These are phyloP conservation scores for Gossypium herbaceum DNA, from an alignment of 345 rosid species.

Conservation along the genomic window DNA sequence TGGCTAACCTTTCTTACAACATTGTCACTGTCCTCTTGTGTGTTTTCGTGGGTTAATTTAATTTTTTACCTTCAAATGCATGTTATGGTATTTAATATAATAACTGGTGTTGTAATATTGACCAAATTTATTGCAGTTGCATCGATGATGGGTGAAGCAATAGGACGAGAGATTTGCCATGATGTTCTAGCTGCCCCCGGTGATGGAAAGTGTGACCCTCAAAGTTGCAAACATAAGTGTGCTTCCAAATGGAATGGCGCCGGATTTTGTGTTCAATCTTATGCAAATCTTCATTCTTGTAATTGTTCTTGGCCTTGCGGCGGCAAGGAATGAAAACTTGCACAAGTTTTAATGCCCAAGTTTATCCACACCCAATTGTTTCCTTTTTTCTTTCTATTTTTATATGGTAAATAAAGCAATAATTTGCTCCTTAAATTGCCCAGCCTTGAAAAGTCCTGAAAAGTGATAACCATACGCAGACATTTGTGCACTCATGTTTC, in stretches of 20 bases:
- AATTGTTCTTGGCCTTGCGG: background rate
- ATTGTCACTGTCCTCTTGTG: background rate
- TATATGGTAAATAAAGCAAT: no score
- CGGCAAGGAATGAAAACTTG: background rate
- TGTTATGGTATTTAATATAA: no score
- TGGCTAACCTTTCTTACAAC: conserved; percentile 1
- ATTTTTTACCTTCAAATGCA: background rate
- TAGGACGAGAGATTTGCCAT: background rate
- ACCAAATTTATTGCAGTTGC: conserved; percentile 1
- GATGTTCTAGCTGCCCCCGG: background rate
- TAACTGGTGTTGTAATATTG: background rate
- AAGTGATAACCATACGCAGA: no score
- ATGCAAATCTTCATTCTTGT: background rate
- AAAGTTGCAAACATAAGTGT: background rate
- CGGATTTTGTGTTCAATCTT: background rate
- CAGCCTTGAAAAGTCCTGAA: no score
- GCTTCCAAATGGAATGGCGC: background rate
- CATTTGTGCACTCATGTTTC: no score
- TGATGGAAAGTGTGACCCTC: background rate
- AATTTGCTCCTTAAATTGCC: no score
- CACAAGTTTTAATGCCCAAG: background rate
- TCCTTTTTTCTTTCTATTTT: no score
- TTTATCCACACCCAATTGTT: background rate
- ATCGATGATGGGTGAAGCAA: background rate
- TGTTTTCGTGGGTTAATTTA: background rate